phyloP scores from a whole-genome alignment of 2,329 filamentous ascomycete genomes.

The Penicillium sp. region DNA sequence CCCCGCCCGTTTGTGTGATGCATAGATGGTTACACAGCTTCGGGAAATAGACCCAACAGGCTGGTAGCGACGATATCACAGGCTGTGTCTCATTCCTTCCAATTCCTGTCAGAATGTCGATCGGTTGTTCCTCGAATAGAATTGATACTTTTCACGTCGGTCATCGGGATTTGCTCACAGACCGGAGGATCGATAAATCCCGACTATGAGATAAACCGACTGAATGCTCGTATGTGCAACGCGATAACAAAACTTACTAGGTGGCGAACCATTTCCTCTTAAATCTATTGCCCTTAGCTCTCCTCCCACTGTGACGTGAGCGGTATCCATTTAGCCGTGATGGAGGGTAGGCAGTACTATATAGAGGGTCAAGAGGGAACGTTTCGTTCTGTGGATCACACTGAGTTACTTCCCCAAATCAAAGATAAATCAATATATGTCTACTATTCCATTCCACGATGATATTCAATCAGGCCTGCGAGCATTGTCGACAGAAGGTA shows the following conservation, averaged over 20 bases:
- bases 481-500: constrained; percentile 3
- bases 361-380: not conserved
- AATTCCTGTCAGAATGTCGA: not conserved
- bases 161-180: not conserved
- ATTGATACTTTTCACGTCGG: not conserved
- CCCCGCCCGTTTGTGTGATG: too few relatives aligned
- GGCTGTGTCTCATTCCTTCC: not conserved
- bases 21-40: not conserved
- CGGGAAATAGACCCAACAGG: not conserved
- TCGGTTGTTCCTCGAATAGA: not conserved
- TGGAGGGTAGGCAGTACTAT: not conserved
- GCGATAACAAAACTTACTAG: not conserved
- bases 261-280: not conserved
- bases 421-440: not conserved
- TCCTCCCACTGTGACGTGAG: not conserved
- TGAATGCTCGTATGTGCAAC: not conserved
- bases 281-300: not conserved
- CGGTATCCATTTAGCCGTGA: not conserved
- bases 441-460: not conserved
- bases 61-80: not conserved
- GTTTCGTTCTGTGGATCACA: not conserved
- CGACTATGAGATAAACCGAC: not conserved
- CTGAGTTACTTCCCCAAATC: too few relatives aligned
- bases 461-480: constrained; percentile 4
- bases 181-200: not conserved